Evolutionary conservation across 805 yeast genomes (phyloP).

Genomic region (Metschnikowia kofuensis): DNA sequence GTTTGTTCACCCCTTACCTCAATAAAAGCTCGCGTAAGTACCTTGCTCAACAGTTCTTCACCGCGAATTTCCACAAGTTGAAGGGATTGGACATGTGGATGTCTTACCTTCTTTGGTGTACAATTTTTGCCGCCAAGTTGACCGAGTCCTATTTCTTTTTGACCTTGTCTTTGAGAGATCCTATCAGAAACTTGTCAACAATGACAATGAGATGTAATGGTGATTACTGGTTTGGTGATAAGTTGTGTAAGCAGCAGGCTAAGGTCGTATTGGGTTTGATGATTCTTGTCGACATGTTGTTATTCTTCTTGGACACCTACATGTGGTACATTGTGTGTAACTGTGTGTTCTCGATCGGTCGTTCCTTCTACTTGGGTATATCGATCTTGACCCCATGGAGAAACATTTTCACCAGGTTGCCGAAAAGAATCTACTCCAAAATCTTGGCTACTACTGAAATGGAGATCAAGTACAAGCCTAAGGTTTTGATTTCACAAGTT

Average conservation of each 20-base stretch:
- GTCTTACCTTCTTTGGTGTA: conserved; percentile 87
- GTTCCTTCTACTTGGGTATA: conserved; percentile 98
- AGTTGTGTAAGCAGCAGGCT: conserved; percentile 81
- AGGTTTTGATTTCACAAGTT: conserved; percentile 95
- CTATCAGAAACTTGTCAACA: conserved; percentile 83
- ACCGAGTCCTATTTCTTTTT: conserved; percentile 77
- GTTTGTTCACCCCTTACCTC: conserved; percentile 89
- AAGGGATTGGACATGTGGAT: conserved; percentile 92
- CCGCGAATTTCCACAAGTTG: conserved; percentile 83
- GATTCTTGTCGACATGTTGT: conserved; percentile 86
- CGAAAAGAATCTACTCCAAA: conserved; percentile 98
- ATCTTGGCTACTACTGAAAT: conserved; percentile 96
- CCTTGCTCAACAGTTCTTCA: conserved; percentile 92
- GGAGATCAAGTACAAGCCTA: conserved; percentile 98
- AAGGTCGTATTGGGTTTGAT: conserved; percentile 88
- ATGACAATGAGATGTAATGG: conserved; percentile 93
- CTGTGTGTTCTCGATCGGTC: conserved; percentile 93
- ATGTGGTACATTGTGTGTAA: conserved; percentile 97
- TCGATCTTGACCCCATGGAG: conserved; percentile 99
- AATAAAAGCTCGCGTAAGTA: conserved; percentile 82
- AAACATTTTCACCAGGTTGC: conserved; percentile 94
- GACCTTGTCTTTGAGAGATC: conserved; percentile 78
- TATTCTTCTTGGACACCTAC: conserved; percentile 98
- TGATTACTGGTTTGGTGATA: conserved; percentile 82
- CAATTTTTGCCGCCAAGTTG: conserved; percentile 86